Evolutionary conservation across 306 rosid genomes (phyloP).

Genomic region (Lagenaria siceraria): DNA sequence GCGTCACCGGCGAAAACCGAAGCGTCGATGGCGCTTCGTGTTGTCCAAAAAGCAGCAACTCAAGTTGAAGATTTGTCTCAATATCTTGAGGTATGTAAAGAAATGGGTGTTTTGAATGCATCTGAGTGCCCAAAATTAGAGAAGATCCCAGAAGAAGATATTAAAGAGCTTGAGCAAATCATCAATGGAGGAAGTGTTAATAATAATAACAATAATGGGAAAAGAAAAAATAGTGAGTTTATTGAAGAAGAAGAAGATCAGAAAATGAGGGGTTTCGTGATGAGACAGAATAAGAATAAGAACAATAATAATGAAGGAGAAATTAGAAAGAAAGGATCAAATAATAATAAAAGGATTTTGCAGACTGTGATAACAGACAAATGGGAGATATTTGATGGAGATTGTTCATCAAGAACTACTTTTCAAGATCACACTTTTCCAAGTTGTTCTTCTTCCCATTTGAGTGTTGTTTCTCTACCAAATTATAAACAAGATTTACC

Average conservation of each 20-base stretch:
- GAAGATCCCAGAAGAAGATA: constrained; percentile 35
- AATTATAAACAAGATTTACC: constrained; percentile 33
- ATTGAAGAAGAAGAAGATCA: background rate
- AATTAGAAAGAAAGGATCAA: background rate
- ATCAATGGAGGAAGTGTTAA: constrained; percentile 24
- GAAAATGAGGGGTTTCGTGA: constrained; percentile 11
- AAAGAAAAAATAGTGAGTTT: background rate
- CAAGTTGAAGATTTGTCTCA: constrained; percentile 37
- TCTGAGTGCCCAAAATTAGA: constrained; percentile 53
- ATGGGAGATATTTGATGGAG: constrained; percentile 75
- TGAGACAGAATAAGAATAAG: background rate
- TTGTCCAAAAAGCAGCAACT: constrained; percentile 35
- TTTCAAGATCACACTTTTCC: constrained; percentile 18
- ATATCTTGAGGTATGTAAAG: constrained; percentile 43
- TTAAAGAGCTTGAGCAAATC: constrained; percentile 40
- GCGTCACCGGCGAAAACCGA: constrained; percentile 31
- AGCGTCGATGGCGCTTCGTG: constrained; percentile 30
- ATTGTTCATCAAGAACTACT: background rate
- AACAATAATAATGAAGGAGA: background rate
- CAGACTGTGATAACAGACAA: constrained; percentile 59
- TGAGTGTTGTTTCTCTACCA: constrained; percentile 10
- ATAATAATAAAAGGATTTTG: constrained; percentile 15
- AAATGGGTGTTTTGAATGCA: constrained; percentile 47
- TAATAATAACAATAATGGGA: background rate
- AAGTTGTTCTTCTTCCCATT: constrained; percentile 19